Base-by-base conservation (phyloP, 2,329 filamentous ascomycete genomes). In the Diaporthe destruens region DNA sequence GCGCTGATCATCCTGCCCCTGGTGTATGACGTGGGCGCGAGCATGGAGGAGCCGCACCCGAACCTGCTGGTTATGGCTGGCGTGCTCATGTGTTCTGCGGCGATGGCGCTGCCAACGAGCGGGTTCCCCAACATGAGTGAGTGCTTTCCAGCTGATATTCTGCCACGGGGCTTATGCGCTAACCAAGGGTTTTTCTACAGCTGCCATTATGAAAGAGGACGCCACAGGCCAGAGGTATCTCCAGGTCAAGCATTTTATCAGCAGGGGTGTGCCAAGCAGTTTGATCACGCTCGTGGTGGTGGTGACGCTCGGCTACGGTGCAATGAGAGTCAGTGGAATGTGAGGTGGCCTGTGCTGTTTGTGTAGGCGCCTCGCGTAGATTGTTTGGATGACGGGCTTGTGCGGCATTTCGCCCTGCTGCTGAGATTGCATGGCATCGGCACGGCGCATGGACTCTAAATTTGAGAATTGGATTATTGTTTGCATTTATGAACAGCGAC, bases 41-140 rank as follows among this genome's bases (percentile, higher is more conserved):
- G 86, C 65, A 98, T 99, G 95, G 89, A 92, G 3, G 88, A 97
- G 80, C 95, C 96, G 36, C 95, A 97, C 80, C 96, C 96, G 11
- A 98, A 98, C 82, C 84, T 99, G 74, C 85, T 99, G 73, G 96
- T 99, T 75, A 98, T 99, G 96, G 94, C 92, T 0, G 92, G 93
- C 70, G 96, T 97, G 14, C 84, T 99, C 75, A 99, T 99, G 95
- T 98, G 96, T 80, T 96, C 93, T 76, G 95, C 95, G n/a, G 96
- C 94, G 2, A 99, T 99, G 96, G 96, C 92, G 16, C 83, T 99
- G 82, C 96, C 96, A 3, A 99, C 96, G 0, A 96, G 92, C 80
- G 97, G 96, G 11, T 99, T 99, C 85, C 96, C 96, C 1, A 99
- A 99, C 78, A 99, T 99, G 96, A 99, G 95, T 98, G 90, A 88